These are phyloP conservation scores for Avena sativa DNA, from an alignment of 176 grass and related monocot genomes.

Conservation along the genomic window DNA sequence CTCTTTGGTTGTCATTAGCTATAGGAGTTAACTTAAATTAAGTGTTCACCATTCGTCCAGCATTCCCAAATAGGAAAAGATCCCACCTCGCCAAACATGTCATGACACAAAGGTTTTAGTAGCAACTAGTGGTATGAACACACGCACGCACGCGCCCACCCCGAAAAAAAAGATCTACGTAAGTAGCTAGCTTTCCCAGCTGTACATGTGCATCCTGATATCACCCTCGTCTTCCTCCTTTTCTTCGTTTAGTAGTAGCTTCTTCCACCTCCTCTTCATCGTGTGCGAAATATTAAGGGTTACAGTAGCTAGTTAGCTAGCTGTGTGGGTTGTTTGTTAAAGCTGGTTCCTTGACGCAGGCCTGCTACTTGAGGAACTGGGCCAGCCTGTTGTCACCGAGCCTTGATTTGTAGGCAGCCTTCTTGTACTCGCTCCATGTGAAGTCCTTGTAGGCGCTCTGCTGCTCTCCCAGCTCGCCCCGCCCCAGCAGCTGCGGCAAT, in stretches of 20 bases:
- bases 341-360: constrained; percentile 14
- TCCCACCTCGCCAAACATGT: constrained; percentile 21
- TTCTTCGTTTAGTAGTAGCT: neutral
- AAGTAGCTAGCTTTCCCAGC: constrained; percentile 25
- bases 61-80: constrained; percentile 43
- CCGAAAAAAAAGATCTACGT: neutral
- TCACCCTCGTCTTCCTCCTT: neutral
- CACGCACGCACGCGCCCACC: neutral
- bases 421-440: constrained; percentile 99
- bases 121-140: neutral
- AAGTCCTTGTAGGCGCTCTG: constrained; percentile 92
- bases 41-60: neutral
- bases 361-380: constrained; percentile 62
- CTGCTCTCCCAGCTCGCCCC: constrained; percentile 69
- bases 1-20: constrained; percentile 32
- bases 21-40: constrained; percentile 1
- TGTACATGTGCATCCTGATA: constrained; percentile 40
- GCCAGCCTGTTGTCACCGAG: constrained; percentile 88
- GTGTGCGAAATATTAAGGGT: neutral
- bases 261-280: neutral
- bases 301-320: neutral
- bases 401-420: constrained; percentile 96
- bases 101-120: constrained; percentile 22
- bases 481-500: constrained; percentile 77
- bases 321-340: constrained; percentile 3